Percentiles rank a stretch among this genome's conserved stretches.
These are phyloP conservation scores for Evernia prunastri DNA, from an alignment of 495 filamentous ascomycete species.

Conservation along the genomic window DNA sequence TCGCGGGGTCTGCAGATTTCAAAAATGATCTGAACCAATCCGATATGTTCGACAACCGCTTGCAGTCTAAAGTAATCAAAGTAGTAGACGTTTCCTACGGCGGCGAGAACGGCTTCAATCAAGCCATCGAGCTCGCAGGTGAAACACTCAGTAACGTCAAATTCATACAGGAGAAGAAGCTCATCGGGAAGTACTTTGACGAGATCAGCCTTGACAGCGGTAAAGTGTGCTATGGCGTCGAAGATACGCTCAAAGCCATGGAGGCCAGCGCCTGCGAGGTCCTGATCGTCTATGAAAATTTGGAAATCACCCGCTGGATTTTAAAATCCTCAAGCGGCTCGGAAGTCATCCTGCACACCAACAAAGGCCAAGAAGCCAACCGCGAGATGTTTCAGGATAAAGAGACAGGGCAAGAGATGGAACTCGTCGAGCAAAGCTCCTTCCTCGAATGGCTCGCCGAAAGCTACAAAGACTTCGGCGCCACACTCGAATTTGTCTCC, in stretches of 20 bases:
- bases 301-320: conserved; percentile 86
- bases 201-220: conserved; percentile 96
- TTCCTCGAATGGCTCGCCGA: conserved; percentile 99
- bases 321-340: conserved; percentile 68
- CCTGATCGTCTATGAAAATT: conserved; percentile 95
- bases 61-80: conserved; percentile 95
- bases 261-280: conserved; percentile 92
- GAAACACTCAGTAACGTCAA: conserved; percentile 99
- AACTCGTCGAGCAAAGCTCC: conserved; percentile 70
- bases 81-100: conserved; percentile 98
- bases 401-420: conserved; percentile 94
- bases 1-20: conserved; percentile 97
- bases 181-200: conserved; percentile 97
- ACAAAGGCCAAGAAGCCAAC: conserved; percentile 73
- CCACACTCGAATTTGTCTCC: conserved; percentile 94
- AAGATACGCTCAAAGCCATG: conserved; percentile 95
- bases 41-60: conserved; percentile 89
- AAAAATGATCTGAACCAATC: conserved; percentile 98
- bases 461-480: conserved; percentile 94
- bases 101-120: conserved; percentile 98
- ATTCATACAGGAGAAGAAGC: conserved; percentile 99
- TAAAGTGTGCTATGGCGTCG: conserved; percentile 93
- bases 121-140: conserved; percentile 88
- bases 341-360: conserved; percentile 76
- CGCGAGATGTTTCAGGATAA: conserved; percentile 88